These are phyloP conservation scores for Phaeophleospora eucalypticola DNA, from an alignment of 2,329 filamentous ascomycete genomes.

Conservation along the genomic window DNA sequence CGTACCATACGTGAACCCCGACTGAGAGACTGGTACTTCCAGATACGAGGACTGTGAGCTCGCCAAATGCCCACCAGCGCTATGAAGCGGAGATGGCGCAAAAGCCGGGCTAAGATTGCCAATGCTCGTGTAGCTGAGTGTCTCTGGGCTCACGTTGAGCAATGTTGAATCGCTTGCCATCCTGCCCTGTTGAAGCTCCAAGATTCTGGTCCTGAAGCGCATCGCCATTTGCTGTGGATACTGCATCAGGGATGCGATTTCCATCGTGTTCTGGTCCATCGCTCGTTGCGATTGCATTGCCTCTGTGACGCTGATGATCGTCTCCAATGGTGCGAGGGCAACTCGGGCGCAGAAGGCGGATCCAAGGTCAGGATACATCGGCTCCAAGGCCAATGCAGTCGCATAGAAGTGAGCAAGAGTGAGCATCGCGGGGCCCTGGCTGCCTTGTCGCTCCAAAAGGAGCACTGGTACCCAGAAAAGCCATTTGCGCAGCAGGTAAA, in stretches of 20 bases:
- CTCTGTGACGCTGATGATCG: conserved; percentile 73
- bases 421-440: conserved; percentile 72
- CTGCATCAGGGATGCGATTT: conserved; percentile 44
- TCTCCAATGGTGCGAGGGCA: conserved; percentile 75
- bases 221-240: conserved; percentile 43
- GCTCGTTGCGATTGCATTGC: conserved; percentile 53
- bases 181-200: conserved; percentile 15
- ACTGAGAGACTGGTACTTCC: conserved; percentile 37
- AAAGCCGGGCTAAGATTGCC: conserved; percentile 49
- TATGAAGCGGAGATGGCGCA: conserved; percentile 44
- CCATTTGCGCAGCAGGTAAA: conserved; percentile 86
- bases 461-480: conserved; percentile 92
- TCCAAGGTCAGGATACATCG: conserved; percentile 85
- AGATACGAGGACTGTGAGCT: conserved; percentile 38
- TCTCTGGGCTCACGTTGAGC: conserved; percentile 20
- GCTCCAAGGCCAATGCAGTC: conserved; percentile 79
- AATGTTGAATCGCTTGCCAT: conserved; percentile 14
- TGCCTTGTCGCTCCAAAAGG: conserved; percentile 71
- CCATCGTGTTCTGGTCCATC: conserved; percentile 40
- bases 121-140: conserved; percentile 31
- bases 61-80: conserved; percentile 21
- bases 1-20: conserved; percentile 30
- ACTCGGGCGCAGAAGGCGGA: conserved; percentile 70
- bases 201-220: conserved; percentile 37
- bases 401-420: conserved; percentile 91